phyloP scores from a whole-genome alignment of 2,329 filamentous ascomycete genomes.

The Aspergillus ochraceus region DNA sequence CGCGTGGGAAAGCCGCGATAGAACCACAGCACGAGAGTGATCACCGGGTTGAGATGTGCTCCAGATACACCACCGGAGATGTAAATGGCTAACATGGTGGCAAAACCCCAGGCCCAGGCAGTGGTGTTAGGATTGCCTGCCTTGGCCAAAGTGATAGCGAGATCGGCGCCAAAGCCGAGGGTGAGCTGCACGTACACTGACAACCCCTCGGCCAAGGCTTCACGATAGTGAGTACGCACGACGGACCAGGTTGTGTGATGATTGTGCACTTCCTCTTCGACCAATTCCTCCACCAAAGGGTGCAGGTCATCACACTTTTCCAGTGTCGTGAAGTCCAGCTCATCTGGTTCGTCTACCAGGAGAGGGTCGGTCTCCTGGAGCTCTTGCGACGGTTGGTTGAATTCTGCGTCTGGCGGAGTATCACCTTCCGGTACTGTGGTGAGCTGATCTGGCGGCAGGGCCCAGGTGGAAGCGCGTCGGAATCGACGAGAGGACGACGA shows the following conservation, averaged over 20 bases:
- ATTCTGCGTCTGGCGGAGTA: constrained; percentile 13
- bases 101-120: constrained; percentile 54
- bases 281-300: constrained; percentile 42
- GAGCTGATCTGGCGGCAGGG: constrained; percentile 18
- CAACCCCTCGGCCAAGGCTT: constrained; percentile 55
- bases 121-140: constrained; percentile 47
- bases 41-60: constrained; percentile 47
- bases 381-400: constrained; percentile 3
- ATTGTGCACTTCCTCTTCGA: constrained; percentile 53
- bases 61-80: constrained; percentile 51
- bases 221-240: constrained; percentile 52
- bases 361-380: background rate
- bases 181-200: constrained; percentile 45
- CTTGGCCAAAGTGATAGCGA: constrained; percentile 43
- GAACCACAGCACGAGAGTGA: constrained; percentile 48
- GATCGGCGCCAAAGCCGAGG: constrained; percentile 53
- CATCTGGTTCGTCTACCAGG: background rate
- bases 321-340: constrained; percentile 22
- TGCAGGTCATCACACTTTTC: constrained; percentile 45
- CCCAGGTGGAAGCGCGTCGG: constrained; percentile 23
- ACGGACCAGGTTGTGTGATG: constrained; percentile 50
- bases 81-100: constrained; percentile 53
- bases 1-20: constrained; percentile 55
- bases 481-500: constrained; percentile 23
- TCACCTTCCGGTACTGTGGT: constrained; percentile 26